Evolutionary conservation across 2,329 filamentous ascomycete genomes (phyloP).

Genomic region (Zasmidium cellare): DNA sequence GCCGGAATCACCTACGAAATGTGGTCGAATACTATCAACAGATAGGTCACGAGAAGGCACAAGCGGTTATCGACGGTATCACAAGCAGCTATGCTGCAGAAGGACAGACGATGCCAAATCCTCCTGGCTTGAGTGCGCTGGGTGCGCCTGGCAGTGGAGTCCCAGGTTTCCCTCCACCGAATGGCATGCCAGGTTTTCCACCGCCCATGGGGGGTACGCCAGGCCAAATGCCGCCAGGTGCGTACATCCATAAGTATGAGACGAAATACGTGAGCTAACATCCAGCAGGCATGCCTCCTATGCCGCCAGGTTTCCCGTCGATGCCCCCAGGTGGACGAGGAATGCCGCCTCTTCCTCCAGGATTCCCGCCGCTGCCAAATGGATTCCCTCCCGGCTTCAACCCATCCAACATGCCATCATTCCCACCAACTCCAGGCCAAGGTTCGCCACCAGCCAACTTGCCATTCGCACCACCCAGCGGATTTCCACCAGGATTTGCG

Average conservation of each 20-base stretch:
- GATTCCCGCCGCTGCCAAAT: constrained; percentile 39
- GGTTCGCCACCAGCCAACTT: constrained; percentile 30
- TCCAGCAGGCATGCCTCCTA: constrained; percentile 21
- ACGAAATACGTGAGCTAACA: background rate
- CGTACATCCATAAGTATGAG: background rate
- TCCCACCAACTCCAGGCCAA: constrained; percentile 34
- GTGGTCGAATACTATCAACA: constrained; percentile 99
- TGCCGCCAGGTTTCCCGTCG: constrained; percentile 26
- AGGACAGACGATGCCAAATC: constrained; percentile 85
- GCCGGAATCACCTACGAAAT: constrained; percentile 94
- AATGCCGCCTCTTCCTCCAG: constrained; percentile 35
- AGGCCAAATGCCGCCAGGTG: constrained; percentile 25
- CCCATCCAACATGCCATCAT: constrained; percentile 35
- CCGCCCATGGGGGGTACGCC: constrained; percentile 26
- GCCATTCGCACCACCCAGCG: constrained; percentile 28
- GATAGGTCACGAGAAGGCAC: constrained; percentile 97
- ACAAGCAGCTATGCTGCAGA: constrained; percentile 93
- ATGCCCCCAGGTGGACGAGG: constrained; percentile 24
- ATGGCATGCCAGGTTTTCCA: constrained; percentile 34
- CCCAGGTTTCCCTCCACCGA: constrained; percentile 26
- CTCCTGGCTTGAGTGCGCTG: constrained; percentile 44
- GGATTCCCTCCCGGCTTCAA: constrained; percentile 38
- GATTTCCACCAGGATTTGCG: constrained; percentile 25
- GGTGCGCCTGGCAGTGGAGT: constrained; percentile 23
- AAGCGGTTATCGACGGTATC: constrained; percentile 97